Conservation (phyloP, 2,329 filamentous ascomycete species). For the Fusarium siculi region DNA sequence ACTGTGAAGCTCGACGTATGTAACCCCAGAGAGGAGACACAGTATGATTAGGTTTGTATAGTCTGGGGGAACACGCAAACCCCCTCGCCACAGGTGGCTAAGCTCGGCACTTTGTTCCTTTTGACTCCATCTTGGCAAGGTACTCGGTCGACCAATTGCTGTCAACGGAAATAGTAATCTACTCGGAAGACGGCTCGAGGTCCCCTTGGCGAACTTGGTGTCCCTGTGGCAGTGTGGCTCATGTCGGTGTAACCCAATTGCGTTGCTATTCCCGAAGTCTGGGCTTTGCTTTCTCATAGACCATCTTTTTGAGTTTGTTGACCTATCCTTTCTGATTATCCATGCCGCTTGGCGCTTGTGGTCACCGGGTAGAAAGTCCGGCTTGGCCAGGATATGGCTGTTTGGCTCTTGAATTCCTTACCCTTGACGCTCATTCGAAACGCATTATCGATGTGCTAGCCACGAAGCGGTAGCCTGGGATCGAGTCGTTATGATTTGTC, state of each 20-base stretch:
- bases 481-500: slow-evolving; percentile 19
- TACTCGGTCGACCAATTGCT: slow-evolving; percentile 14
- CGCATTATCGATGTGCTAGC: slow-evolving; percentile 16
- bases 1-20: slow-evolving; percentile 1
- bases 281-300: neutral
- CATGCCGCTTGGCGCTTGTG: slow-evolving; percentile 16
- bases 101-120: slow-evolving; percentile 31
- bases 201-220: slow-evolving; percentile 23
- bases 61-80: slow-evolving; percentile 40
- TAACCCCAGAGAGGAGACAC: slow-evolving; percentile 17
- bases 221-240: slow-evolving; percentile 11
- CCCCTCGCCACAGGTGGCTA: slow-evolving; percentile 46
- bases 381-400: slow-evolving; percentile 6
- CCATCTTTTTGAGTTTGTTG: neutral
- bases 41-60: neutral
- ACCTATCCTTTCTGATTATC: neutral
- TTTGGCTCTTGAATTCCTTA: neutral
- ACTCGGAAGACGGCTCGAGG: slow-evolving; percentile 33
- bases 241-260: slow-evolving; percentile 3
- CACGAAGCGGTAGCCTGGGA: slow-evolving; percentile 19
- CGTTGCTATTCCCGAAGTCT: neutral
- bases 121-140: slow-evolving; percentile 11
- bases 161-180: neutral
- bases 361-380: slow-evolving; percentile 25
- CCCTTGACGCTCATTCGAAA: slow-evolving; percentile 1